These are phyloP conservation scores for Priceomyces carsonii DNA, from an alignment of 805 yeast genomes.

Conservation along the genomic window DNA sequence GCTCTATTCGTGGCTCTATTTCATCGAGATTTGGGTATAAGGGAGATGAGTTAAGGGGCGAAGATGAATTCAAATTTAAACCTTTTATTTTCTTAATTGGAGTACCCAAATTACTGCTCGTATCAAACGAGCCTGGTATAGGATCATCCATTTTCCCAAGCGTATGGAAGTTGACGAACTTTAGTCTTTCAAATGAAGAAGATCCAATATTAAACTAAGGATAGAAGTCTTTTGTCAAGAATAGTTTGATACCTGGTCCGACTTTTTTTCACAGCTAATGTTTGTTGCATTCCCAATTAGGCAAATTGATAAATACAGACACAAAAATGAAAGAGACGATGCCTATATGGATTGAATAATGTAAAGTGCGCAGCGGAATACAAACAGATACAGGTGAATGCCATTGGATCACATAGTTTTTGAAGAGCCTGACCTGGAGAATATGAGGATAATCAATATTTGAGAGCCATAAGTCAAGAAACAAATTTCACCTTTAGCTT, in stretches of 20 bases:
- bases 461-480: too few relatives aligned
- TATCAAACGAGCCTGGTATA: slow-evolving; percentile 10
- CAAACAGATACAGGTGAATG: too few relatives aligned
- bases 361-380: too few relatives aligned
- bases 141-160: slow-evolving; percentile 16
- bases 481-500: too few relatives aligned
- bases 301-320: slow-evolving; percentile 7
- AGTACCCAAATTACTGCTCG: slow-evolving; percentile 25
- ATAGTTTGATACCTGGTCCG: neutral
- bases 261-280: slow-evolving; percentile 1
- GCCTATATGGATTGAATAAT: too few relatives aligned
- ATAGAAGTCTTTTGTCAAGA: too few relatives aligned
- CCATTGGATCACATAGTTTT: too few relatives aligned
- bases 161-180: too few relatives aligned
- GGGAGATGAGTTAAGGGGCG: slow-evolving; percentile 8
- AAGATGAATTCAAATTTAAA: slow-evolving; percentile 34
- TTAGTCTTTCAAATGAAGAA: too few relatives aligned
- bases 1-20: slow-evolving; percentile 10
- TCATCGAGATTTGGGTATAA: slow-evolving; percentile 11
- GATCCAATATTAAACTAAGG: too few relatives aligned
- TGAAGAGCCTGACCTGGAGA: too few relatives aligned
- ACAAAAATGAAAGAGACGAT: neutral
- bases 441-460: too few relatives aligned
- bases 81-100: slow-evolving; percentile 41
- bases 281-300: slow-evolving; percentile 8